Conservation (phyloP, 495 filamentous ascomycete species). For the Hypoxylon lienhwacheense region DNA sequence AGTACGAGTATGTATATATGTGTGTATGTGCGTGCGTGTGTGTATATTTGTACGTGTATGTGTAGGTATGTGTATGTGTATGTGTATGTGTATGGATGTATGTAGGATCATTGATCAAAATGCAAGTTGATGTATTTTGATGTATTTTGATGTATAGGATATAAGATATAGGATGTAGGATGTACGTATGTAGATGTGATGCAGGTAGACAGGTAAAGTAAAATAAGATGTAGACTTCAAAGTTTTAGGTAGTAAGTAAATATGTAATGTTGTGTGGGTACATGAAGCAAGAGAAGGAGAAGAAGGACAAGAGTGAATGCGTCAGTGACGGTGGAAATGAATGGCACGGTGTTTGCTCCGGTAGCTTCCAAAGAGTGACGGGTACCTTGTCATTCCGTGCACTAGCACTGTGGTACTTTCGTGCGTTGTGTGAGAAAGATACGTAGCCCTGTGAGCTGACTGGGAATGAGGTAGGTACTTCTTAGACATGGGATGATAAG, state of each 20-base stretch:
- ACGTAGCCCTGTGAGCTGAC: slow-evolving; percentile 17
- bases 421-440: slow-evolving; percentile 7
- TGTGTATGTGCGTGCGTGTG: neutral
- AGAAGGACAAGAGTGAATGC: slow-evolving; percentile 13
- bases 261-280: slow-evolving; percentile 8
- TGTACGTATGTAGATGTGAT: slow-evolving; percentile 5
- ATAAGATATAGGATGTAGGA: slow-evolving; percentile 9
- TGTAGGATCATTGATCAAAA: neutral
- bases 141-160: neutral
- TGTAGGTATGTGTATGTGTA: neutral
- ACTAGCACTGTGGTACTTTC: slow-evolving; percentile 30
- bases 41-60: neutral
- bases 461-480: slow-evolving; percentile 7
- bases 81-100: slow-evolving; percentile 4
- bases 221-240: slow-evolving; percentile 1
- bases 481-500: too few relatives aligned
- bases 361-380: slow-evolving; percentile 24
- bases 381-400: slow-evolving; percentile 30
- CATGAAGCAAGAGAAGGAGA: slow-evolving; percentile 9
- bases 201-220: slow-evolving; percentile 8
- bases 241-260: too few relatives aligned
- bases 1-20: neutral
- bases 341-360: slow-evolving; percentile 37
- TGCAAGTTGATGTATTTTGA: neutral
- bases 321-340: slow-evolving; percentile 30